Evolutionary conservation across 2,329 filamentous ascomycete genomes (phyloP), one percentile per base, ranked within the genome.

Genomic region (Escovopsis weberi): DNA sequence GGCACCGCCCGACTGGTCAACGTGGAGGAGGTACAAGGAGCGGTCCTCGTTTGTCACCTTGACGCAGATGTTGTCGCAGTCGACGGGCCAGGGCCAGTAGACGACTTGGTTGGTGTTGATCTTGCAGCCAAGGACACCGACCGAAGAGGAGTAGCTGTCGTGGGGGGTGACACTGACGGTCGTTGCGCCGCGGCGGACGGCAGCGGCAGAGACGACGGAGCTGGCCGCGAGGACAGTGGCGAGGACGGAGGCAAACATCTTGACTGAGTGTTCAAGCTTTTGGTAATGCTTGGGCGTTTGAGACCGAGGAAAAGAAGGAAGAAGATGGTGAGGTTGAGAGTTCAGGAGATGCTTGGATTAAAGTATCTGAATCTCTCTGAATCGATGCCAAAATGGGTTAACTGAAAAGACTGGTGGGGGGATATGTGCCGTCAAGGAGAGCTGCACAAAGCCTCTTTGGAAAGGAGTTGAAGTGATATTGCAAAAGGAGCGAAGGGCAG

Each of bases 121-220:
- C 57, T 75, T 72, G 67, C 74, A 78, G 40, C 74, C 74, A 5
- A 74, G 58, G 4, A 76, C 74, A 40, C 74, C 74, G 45, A 75
- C 58, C 6, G 71, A 75, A 12, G 70, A 74, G 2, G 69, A 72
- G 62, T 68, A 78, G 51, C 62, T 58, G 47, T 69, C 69, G 53
- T 78, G 74, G 28, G 74, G 74, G 6, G 74, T 78, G 46, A 67
- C 59, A 50, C 44, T 54, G 53, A 47, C 55, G 55, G 45, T 53
- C 48, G 48, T 53, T 53, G 41, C 53, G 48, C 46, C 50, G 47
- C 36, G 43, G 43, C 53, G 46, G 44, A 53, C 50, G 44, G 50
- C 48, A 9, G 8, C 28, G 43, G 56, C 56, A 40, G 52, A 53
- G 47, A 55, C 57, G 37, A 53, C 43, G 39, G 55, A 45, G 43